Percentiles rank a stretch among this genome's conserved stretches.
Evolutionary conservation across 2,329 filamentous ascomycete genomes (phyloP).

Genomic region (Aphanocladium album): DNA sequence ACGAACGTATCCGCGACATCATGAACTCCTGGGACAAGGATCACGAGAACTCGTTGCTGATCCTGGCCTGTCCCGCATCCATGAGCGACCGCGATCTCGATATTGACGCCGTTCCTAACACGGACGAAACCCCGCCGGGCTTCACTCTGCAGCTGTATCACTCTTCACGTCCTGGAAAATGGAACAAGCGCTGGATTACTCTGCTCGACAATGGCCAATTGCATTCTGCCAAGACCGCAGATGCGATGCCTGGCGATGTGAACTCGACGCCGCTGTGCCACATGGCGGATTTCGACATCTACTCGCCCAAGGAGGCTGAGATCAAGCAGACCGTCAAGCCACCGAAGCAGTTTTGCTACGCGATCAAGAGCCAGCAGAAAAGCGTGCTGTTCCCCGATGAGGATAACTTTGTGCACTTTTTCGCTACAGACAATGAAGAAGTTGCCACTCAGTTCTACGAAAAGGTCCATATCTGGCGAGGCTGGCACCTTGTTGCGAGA

Average conservation of each 20-base stretch:
- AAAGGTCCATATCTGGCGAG: conserved; percentile 75
- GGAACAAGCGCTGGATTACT: conserved; percentile 79
- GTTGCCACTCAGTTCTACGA: conserved; percentile 66
- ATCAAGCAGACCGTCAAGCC: conserved; percentile 68
- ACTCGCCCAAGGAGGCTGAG: conserved; percentile 66
- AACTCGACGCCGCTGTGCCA: conserved; percentile 71
- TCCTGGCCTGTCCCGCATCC: conserved; percentile 55
- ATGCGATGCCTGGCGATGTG: conserved; percentile 56
- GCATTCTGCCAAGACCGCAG: conserved; percentile 62
- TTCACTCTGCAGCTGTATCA: conserved; percentile 71
- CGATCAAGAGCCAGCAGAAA: conserved; percentile 89
- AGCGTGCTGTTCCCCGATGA: conserved; percentile 75
- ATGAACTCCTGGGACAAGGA: conserved; percentile 92
- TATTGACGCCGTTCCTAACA: conserved; percentile 55
- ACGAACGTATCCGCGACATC: conserved; percentile 80
- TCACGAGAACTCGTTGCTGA: conserved; percentile 65
- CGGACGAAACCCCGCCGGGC: conserved; percentile 56
- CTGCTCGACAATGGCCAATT: conserved; percentile 70
- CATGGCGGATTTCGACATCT: conserved; percentile 88
- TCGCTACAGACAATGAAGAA: conserved; percentile 68
- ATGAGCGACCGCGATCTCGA: conserved; percentile 60
- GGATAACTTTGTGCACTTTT: conserved; percentile 88
- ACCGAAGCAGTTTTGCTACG: conserved; percentile 80
- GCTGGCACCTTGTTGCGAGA: conserved; percentile 81
- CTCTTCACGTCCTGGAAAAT: conserved; percentile 76